These are phyloP conservation scores for Zygnema cylindricum DNA, from an alignment of 139 green algal genomes.

Conservation along the genomic window DNA sequence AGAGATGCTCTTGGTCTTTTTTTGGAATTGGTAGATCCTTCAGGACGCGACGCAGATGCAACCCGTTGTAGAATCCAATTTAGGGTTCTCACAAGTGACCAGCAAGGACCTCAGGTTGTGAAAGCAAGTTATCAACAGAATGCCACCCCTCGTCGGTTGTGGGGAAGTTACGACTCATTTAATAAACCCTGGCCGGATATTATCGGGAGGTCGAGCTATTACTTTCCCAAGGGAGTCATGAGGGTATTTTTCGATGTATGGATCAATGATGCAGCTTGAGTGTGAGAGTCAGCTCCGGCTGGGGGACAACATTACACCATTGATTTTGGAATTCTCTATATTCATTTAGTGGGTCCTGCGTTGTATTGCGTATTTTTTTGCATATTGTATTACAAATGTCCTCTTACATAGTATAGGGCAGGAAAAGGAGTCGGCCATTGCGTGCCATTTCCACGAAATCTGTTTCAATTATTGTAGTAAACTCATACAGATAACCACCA, in stretches of 20 bases:
- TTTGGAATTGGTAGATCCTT: slow-evolving; percentile 11
- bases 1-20: not conserved
- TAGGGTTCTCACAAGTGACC: slow-evolving; percentile 14
- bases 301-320: too few species aligned
- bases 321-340: too few species aligned
- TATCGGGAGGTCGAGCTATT: not conserved
- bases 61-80: not conserved
- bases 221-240: slow-evolving; percentile 27
- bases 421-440: too few species aligned
- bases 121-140: not conserved
- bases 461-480: too few species aligned
- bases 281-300: too few species aligned
- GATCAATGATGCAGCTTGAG: too few species aligned
- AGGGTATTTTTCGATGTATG: slow-evolving; percentile 9
- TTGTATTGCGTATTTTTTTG: too few species aligned
- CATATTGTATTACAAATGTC: too few species aligned
- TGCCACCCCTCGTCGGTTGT: not conserved
- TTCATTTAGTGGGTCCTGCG: too few species aligned
- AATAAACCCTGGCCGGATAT: slow-evolving; percentile 14
- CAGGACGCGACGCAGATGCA: not conserved
- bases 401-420: too few species aligned
- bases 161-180: not conserved
- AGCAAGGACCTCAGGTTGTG: not conserved
- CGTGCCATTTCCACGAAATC: too few species aligned
- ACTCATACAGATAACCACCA: too few species aligned